A percentile compares a stretch with the other conserved stretches of the same genome.
These are phyloP conservation scores for Ogataea philodendri DNA, from an alignment of 805 yeast genomes.

Conservation along the genomic window DNA sequence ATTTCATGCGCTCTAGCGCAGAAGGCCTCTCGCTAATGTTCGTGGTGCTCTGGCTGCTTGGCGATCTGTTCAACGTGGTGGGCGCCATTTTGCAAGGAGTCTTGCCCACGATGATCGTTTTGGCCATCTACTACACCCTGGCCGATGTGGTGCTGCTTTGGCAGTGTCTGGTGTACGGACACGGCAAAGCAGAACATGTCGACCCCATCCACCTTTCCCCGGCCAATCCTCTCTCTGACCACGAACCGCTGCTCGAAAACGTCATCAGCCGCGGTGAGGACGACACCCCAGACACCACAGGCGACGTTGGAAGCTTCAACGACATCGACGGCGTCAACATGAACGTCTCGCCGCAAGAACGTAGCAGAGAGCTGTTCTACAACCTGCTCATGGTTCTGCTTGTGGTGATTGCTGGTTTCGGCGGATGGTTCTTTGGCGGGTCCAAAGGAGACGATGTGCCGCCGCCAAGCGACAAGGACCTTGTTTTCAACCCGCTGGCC, in stretches of 20 bases:
- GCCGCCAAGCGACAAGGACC: conserved; percentile 39
- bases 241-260: conserved; percentile 56
- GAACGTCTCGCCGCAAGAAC: conserved; percentile 14
- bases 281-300: conserved; percentile 19
- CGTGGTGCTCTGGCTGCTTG: conserved; percentile 86
- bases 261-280: conserved; percentile 46
- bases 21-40: conserved; percentile 88
- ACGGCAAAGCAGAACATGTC: conserved; percentile 46
- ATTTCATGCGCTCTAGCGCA: conserved; percentile 77
- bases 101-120: conserved; percentile 88
- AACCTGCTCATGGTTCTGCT: conserved; percentile 54
- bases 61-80: conserved; percentile 89
- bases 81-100: conserved; percentile 91
- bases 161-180: conserved; percentile 82
- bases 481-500: conserved; percentile 71
- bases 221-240: conserved; percentile 78
- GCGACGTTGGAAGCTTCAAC: conserved; percentile 29
- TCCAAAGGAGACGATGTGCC: conserved; percentile 34
- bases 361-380: conserved; percentile 30
- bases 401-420: conserved; percentile 74
- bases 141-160: conserved; percentile 83
- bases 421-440: conserved; percentile 75
- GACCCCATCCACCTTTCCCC: conserved; percentile 84
- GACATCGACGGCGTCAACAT: conserved; percentile 33
- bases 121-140: conserved; percentile 88